Conservation (phyloP, 805 yeast species). For the Saccharomycopsis selenospora region DNA sequence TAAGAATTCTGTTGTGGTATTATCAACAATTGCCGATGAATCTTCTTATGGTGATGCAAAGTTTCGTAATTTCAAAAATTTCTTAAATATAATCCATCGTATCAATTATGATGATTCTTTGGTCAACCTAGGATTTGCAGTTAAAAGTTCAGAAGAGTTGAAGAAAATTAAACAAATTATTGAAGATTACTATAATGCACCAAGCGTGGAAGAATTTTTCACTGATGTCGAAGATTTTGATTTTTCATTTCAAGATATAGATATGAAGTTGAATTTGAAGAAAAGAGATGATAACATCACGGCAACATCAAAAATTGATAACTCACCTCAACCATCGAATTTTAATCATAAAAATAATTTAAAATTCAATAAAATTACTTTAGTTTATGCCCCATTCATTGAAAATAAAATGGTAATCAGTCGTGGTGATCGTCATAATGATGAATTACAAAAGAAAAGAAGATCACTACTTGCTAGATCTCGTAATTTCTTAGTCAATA, state of each 20-base stretch:
- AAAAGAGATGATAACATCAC: background rate
- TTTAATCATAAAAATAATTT: background rate
- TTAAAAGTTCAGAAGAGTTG: slow-evolving; percentile 10
- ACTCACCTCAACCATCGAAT: background rate
- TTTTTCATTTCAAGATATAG: background rate
- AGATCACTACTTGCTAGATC: slow-evolving; percentile 27
- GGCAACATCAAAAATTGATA: background rate
- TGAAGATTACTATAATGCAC: slow-evolving; percentile 7
- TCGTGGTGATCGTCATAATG: slow-evolving; percentile 22
- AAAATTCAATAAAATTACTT: slow-evolving; percentile 25
- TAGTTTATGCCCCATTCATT: slow-evolving; percentile 32
- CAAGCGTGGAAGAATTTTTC: slow-evolving; percentile 1
- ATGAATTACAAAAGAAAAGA: slow-evolving; percentile 23
- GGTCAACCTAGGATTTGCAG: slow-evolving; percentile 9
- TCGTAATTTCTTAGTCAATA: slow-evolving; percentile 25
- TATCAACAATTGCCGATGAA: slow-evolving; percentile 11
- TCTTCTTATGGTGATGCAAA: slow-evolving; percentile 11
- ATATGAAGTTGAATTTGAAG: background rate
- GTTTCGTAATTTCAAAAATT: slow-evolving; percentile 8
- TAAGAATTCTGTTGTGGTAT: slow-evolving; percentile 7
- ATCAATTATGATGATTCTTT: slow-evolving; percentile 5
- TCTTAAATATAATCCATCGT: slow-evolving; percentile 6
- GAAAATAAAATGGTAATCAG: slow-evolving; percentile 25
- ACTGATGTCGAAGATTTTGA: background rate
- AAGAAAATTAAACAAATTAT: slow-evolving; percentile 1